Evolutionary conservation across 768 basidiomycete species (phyloP), one percentile per base, ranked within the genome.

Genomic region (Russula virescens): DNA sequence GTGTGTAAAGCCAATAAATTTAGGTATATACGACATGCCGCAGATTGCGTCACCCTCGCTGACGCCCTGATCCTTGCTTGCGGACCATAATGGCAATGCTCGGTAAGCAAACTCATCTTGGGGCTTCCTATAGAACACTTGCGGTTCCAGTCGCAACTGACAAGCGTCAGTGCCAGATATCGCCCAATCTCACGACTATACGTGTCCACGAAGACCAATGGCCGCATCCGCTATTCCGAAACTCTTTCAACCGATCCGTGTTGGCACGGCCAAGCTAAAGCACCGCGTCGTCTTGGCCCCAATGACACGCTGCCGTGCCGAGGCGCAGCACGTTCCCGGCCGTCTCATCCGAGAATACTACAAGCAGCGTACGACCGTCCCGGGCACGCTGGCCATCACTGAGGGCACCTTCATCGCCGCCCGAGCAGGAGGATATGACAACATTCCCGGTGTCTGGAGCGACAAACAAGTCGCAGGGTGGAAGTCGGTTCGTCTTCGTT

Each of bases 391-490:
- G 13, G 72, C 83, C 48, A 78, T 89, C 58, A 72, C 82, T 3
- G 85, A 88, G 70, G 84, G 77, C 0, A 83, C 84, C 1, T 73
- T 78, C 60, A 80, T 88, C 54, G 76, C 80, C 0, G 68, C 73
- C 0, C 67, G 77, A 7, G 83, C 84, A 0, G 83, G 81, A 2
- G 85, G 83, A 2, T 75, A 72, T 43, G 51, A 58, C 1, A 72
- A 81, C 63, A 76, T 81, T 1, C 88, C 89, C 2, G 88, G 88
- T 0, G 81, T 89, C 55, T 89, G 81, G 77, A 82, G 70, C 26
- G 70, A 79, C 5, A 82, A 80, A 35, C 89, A 92, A 65, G 78
- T 79, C 31, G 62, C 68, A 8, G 77, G 66, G 0, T 85, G 84
- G 85, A 81, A 78, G 66, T 66, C 71, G 68, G 80, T 80, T 45